Percentiles rank a stretch among this genome's conserved stretches.
These are phyloP conservation scores for Claviceps africana DNA, from an alignment of 2,329 filamentous ascomycete species.

Conservation along the genomic window DNA sequence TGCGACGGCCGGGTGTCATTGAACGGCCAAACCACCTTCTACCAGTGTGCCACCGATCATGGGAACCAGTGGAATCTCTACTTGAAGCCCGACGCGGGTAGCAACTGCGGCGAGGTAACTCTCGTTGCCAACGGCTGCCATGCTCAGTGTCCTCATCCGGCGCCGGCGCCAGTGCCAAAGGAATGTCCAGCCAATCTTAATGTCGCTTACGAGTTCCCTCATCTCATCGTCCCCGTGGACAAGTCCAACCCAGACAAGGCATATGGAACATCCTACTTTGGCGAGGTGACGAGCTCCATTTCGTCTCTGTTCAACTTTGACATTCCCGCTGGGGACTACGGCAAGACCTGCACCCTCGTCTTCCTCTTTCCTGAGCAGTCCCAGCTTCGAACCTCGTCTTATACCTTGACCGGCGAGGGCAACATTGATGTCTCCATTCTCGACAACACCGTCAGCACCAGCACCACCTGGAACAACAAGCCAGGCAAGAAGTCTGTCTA, in stretches of 20 bases:
- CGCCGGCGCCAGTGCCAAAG: constrained; percentile 5
- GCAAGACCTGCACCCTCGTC: constrained; percentile 47
- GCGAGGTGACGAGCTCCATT: constrained; percentile 36
- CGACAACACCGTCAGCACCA: constrained; percentile 25
- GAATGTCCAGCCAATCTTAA: constrained; percentile 30
- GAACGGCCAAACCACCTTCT: constrained; percentile 39
- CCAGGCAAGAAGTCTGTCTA: constrained; percentile 31
- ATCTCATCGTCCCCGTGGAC: constrained; percentile 49
- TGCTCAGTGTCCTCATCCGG: neutral
- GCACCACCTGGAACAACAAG: constrained; percentile 38
- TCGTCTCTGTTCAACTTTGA: constrained; percentile 58
- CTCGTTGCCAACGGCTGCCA: constrained; percentile 28
- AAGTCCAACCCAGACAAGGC: constrained; percentile 35
- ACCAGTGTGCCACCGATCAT: constrained; percentile 42
- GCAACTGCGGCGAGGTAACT: constrained; percentile 34
- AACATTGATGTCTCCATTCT: constrained; percentile 39
- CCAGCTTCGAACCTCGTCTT: constrained; percentile 45
- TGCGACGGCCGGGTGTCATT: constrained; percentile 38
- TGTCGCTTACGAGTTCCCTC: constrained; percentile 40
- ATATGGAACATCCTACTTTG: constrained; percentile 40
- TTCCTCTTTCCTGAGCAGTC: constrained; percentile 48
- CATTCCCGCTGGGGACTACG: constrained; percentile 36
- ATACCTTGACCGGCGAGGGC: constrained; percentile 33
- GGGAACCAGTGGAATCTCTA: constrained; percentile 43
- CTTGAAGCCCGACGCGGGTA: constrained; percentile 20